phyloP scores from a whole-genome alignment of 2,329 filamentous ascomycete species.

The Ilyonectria destructans region DNA sequence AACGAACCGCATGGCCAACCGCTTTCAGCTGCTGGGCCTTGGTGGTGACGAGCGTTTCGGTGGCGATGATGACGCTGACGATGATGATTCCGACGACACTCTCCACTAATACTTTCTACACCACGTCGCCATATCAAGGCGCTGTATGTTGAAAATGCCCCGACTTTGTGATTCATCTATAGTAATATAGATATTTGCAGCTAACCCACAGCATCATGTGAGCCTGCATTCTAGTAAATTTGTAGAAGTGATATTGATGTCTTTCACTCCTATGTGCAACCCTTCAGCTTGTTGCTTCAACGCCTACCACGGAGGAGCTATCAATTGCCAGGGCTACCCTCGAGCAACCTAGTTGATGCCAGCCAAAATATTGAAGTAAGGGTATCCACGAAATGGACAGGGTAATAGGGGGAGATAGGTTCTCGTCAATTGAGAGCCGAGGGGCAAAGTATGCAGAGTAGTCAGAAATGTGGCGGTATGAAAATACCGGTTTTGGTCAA shows the following conservation, averaged over 20 bases:
- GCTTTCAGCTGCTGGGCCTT: constrained; percentile 73
- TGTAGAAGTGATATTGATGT: not conserved
- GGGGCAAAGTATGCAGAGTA: no score
- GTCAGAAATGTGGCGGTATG: no score
- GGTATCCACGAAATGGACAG: no score
- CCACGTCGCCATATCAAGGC: not conserved
- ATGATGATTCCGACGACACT: constrained; percentile 19
- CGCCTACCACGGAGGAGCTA: not conserved
- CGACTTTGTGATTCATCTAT: not conserved
- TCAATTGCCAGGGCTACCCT: not conserved
- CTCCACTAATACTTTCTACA: not conserved
- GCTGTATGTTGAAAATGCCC: not conserved
- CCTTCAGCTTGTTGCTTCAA: not conserved
- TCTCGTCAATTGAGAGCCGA: no score
- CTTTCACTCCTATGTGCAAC: not conserved
- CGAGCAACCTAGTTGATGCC: no score
- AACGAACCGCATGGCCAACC: constrained; percentile 66
- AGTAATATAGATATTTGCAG: not conserved
- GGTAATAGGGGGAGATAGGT: no score
- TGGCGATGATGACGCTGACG: constrained; percentile 14
- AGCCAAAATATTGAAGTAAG: no score
- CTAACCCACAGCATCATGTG: not conserved
- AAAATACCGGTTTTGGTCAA: no score
- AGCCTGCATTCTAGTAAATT: not conserved
- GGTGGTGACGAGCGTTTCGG: constrained; percentile 60